A percentile compares a stretch with the other conserved stretches of the same genome.
These are phyloP conservation scores for Laetiporus sulphureus DNA, from an alignment of 1,284 basidiomycete species.

Conservation along the genomic window DNA sequence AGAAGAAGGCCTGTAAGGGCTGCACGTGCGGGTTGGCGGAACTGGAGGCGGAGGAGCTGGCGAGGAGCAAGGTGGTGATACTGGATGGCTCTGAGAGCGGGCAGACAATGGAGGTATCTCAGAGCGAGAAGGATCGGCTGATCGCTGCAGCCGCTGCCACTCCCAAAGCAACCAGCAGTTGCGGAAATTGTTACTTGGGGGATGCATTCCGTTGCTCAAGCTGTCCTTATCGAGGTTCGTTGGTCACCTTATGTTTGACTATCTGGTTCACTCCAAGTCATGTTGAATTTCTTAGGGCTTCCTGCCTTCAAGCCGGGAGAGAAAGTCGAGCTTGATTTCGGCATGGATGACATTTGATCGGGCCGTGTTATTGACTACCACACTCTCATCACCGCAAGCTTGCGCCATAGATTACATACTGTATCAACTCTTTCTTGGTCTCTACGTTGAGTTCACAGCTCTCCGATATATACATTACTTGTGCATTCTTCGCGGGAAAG, in stretches of 20 bases:
- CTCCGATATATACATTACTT: too few relatives aligned
- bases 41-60: slow-evolving; percentile 75
- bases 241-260: slow-evolving; percentile 4
- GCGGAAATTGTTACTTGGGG: slow-evolving; percentile 96
- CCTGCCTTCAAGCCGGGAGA: slow-evolving; percentile 98
- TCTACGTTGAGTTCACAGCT: too few relatives aligned
- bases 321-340: slow-evolving; percentile 87
- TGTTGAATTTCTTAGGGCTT: slow-evolving; percentile 51
- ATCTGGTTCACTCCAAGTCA: slow-evolving; percentile 6
- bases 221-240: slow-evolving; percentile 91
- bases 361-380: too few relatives aligned
- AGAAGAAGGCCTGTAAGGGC: slow-evolving; percentile 90
- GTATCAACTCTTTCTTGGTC: too few relatives aligned
- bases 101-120: slow-evolving; percentile 55
- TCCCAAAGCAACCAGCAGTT: slow-evolving; percentile 88
- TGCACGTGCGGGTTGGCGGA: slow-evolving; percentile 94
- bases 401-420: too few relatives aligned
- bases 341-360: slow-evolving; percentile 84
- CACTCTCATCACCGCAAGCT: too few relatives aligned
- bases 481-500: too few relatives aligned
- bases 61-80: slow-evolving; percentile 54
- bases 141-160: slow-evolving; percentile 58
- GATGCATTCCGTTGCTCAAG: slow-evolving; percentile 96
- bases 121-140: slow-evolving; percentile 58
- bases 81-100: slow-evolving; percentile 55